Evolutionary conservation across 257 asterid species (phyloP).

Genomic region (Coffea canephora): DNA sequence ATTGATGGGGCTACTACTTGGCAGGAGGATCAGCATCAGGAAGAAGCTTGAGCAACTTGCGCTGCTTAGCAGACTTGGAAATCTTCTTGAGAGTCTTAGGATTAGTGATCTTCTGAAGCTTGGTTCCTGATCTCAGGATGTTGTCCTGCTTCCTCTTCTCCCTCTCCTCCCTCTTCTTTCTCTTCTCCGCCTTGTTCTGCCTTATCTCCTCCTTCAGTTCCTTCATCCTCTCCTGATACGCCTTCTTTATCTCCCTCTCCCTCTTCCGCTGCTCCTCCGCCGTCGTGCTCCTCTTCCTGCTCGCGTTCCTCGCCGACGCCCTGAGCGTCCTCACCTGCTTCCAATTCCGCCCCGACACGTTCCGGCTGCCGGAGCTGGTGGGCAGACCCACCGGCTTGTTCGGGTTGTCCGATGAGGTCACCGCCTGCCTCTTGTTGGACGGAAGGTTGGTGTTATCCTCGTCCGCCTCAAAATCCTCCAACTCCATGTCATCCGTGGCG

Average conservation of each 20-base stretch:
- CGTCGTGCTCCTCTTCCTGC: slow-evolving; percentile 47
- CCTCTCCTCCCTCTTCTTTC: slow-evolving; percentile 64
- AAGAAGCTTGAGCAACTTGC: slow-evolving; percentile 70
- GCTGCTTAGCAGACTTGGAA: slow-evolving; percentile 65
- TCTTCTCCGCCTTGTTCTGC: slow-evolving; percentile 63
- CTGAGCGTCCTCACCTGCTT: slow-evolving; percentile 78
- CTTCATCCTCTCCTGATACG: slow-evolving; percentile 35
- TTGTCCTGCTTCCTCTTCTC: slow-evolving; percentile 82
- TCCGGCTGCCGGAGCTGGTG: slow-evolving; percentile 77
- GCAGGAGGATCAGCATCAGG: slow-evolving; percentile 32
- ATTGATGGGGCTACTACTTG: too few relatives aligned
- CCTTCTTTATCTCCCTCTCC: slow-evolving; percentile 71
- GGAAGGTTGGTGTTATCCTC: slow-evolving; percentile 27
- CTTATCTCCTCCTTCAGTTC: slow-evolving; percentile 67
- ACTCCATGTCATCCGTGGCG: slow-evolving; percentile 23
- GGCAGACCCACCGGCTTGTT: slow-evolving; percentile 66
- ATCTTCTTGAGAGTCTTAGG: slow-evolving; percentile 80
- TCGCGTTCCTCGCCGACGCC: slow-evolving; percentile 62
- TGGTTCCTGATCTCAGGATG: slow-evolving; percentile 60
- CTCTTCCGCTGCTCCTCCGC: slow-evolving; percentile 60
- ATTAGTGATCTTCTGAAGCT: slow-evolving; percentile 73
- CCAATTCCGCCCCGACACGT: slow-evolving; percentile 87
- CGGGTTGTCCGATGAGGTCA: slow-evolving; percentile 51
- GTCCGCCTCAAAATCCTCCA: too few relatives aligned
- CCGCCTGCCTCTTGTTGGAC: slow-evolving; percentile 59